These are phyloP conservation scores for Reticulascus tulasneorum DNA, from an alignment of 2,329 filamentous ascomycete genomes.

Conservation along the genomic window DNA sequence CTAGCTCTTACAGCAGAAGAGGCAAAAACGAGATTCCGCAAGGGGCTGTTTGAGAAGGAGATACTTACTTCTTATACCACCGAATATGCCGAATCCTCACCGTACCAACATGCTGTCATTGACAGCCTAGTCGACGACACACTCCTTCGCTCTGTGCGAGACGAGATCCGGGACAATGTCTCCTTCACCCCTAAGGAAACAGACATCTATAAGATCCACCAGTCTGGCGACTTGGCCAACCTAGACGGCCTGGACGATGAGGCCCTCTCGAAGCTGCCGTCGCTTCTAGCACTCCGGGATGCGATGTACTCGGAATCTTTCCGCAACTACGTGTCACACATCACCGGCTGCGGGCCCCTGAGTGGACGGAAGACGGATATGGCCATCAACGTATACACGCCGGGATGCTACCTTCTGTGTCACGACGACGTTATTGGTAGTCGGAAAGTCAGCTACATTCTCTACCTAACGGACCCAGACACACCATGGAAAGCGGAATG, in stretches of 20 bases:
- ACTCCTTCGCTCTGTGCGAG: constrained; percentile 80
- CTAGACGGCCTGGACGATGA: constrained; percentile 88
- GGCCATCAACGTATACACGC: constrained; percentile 98
- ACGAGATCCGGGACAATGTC: constrained; percentile 85
- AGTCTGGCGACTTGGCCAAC: constrained; percentile 95
- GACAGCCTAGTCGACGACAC: constrained; percentile 71
- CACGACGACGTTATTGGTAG: constrained; percentile 99
- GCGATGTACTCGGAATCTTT: constrained; percentile 89
- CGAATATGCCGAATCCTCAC: constrained; percentile 60
- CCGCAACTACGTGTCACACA: constrained; percentile 79
- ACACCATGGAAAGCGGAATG: constrained; percentile 84
- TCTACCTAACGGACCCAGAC: constrained; percentile 93
- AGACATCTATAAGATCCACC: constrained; percentile 99
- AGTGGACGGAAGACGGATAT: constrained; percentile 96
- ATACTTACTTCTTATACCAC: constrained; percentile 56
- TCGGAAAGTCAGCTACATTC: constrained; percentile 90
- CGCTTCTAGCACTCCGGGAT: constrained; percentile 86
- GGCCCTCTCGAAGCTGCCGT: constrained; percentile 80
- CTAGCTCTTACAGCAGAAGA: constrained; percentile 45
- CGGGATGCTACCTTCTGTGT: constrained; percentile 90
- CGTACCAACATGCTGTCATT: constrained; percentile 93
- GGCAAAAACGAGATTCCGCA: constrained; percentile 57
- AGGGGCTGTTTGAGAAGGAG: constrained; percentile 59
- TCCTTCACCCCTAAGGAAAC: constrained; percentile 98
- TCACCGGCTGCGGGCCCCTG: constrained; percentile 81